phyloP scores from a whole-genome alignment of 495 filamentous ascomycete genomes.

The Immersiella caudata region DNA sequence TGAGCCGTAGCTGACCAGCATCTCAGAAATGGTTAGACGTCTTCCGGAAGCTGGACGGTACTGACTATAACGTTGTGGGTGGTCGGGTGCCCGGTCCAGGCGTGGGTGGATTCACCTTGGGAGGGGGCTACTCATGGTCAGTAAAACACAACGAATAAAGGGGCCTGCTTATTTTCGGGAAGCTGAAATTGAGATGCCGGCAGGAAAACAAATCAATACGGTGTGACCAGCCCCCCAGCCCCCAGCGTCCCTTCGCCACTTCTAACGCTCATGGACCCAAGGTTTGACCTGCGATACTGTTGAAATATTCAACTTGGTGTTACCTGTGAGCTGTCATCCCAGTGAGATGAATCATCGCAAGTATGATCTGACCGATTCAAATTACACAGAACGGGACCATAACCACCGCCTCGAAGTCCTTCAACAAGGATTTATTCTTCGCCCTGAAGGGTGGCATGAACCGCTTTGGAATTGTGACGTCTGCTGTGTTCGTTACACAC shows the following conservation, averaged over 20 bases:
- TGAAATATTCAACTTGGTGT: constrained; percentile 26
- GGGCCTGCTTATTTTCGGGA: background rate
- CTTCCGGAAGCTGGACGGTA: constrained; percentile 22
- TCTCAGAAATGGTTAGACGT: constrained; percentile 29
- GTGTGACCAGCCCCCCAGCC: background rate
- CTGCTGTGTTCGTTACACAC: constrained; percentile 52
- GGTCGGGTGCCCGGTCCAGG: constrained; percentile 32
- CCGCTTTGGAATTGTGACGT: constrained; percentile 57
- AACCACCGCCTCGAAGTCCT: constrained; percentile 18
- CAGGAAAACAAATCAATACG: constrained; percentile 37
- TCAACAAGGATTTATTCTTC: constrained; percentile 58
- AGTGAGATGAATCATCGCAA: too few relatives aligned
- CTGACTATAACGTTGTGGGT: constrained; percentile 31
- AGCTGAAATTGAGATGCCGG: background rate
- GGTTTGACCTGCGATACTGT: constrained; percentile 32
- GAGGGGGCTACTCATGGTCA: constrained; percentile 36
- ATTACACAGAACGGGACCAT: constrained; percentile 30
- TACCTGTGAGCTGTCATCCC: constrained; percentile 35
- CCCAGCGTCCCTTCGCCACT: background rate
- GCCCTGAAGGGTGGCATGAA: constrained; percentile 58
- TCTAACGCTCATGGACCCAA: background rate
- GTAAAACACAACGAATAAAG: background rate
- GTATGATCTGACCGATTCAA: too few relatives aligned
- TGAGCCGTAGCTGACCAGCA: background rate
- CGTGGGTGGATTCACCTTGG: constrained; percentile 34